Evolutionary conservation across 2,329 filamentous ascomycete species (phyloP), one percentile per base, ranked within the genome.

Genomic region (Penicillium olsonii): DNA sequence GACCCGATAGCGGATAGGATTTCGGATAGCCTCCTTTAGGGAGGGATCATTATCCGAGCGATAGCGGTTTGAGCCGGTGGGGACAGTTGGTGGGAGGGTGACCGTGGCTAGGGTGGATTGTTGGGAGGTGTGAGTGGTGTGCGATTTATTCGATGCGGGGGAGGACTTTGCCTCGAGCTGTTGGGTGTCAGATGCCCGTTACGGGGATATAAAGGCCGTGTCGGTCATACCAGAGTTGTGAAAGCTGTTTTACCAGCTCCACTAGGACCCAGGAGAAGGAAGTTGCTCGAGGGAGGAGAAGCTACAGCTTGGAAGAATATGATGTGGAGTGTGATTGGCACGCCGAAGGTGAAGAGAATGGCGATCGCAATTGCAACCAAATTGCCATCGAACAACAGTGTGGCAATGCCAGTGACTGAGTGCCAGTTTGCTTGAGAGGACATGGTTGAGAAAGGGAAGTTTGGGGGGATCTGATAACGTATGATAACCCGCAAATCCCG

Each of bases 221-320:
- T 4, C 17, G 10, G 38, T 41, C 74, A 54, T 77, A 88, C 85
- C 60, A 94, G 80, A 18, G 90, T 91, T n/a, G 91, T 75, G 27
- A 97, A 83, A 8, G 88, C 82, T 0, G 94, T 97, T 77, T 97
- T 99, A 64, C 94, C 94, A 42, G 84, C 82, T 55, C 86, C 88
- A 48, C 86, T 85, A 14, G 92, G 90, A 1, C 94, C 94, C 41
- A 92, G 69, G 37, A 96, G 77, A 53, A 97, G 84, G 7, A 87
- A 87, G 42, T 92, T 90, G 20, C 88, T 81, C 12, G 78, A 79
- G 31, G 83, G 83, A 62, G 87, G 85, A 44, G 70, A 69, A 12
- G 84, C 80, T 33, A 81, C 81, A 42, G 83, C 79, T 47, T 81
- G 82, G 69, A 90, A 84, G 66, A 96, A 81, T 66, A 87, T 75